Conservation (phyloP, 495 filamentous ascomycete species). For the Penicillium maclennaniae region DNA sequence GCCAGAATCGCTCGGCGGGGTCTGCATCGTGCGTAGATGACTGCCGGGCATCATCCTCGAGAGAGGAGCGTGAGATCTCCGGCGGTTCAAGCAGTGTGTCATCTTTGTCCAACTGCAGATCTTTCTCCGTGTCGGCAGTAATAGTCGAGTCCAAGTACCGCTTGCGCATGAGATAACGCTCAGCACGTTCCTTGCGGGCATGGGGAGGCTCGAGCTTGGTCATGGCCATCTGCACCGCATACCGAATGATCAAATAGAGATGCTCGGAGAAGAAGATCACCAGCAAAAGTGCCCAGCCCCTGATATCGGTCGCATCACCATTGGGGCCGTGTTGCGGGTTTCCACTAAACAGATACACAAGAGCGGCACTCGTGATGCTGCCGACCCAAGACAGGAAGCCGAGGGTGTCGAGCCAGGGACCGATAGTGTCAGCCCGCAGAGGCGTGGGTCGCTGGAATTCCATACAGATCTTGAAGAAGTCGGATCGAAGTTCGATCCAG, state of each 20-base stretch:
- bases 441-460: conserved; percentile 87
- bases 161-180: conserved; percentile 71
- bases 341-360: conserved; percentile 80
- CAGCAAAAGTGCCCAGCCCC: conserved; percentile 77
- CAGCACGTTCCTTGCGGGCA: conserved; percentile 71
- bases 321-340: conserved; percentile 56
- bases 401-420: conserved; percentile 86
- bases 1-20: conserved; percentile 67
- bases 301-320: conserved; percentile 58
- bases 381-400: conserved; percentile 90
- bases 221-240: conserved; percentile 65
- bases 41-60: conserved; percentile 68
- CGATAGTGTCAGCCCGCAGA: conserved; percentile 85
- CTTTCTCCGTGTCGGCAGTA: conserved; percentile 13
- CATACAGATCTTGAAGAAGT: conserved; percentile 90
- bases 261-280: conserved; percentile 86
- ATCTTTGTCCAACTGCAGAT: conserved; percentile 23
- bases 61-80: conserved; percentile 37
- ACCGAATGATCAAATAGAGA: conserved; percentile 69
- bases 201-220: conserved; percentile 81
- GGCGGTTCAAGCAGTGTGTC: conserved; percentile 17
- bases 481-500: conserved; percentile 90
- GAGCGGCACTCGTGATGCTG: conserved; percentile 74
- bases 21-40: conserved; percentile 47
- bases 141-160: conserved; percentile 56